Base-by-base conservation (phyloP, 768 basidiomycete genomes). In the Guyanaporus albipodus region DNA sequence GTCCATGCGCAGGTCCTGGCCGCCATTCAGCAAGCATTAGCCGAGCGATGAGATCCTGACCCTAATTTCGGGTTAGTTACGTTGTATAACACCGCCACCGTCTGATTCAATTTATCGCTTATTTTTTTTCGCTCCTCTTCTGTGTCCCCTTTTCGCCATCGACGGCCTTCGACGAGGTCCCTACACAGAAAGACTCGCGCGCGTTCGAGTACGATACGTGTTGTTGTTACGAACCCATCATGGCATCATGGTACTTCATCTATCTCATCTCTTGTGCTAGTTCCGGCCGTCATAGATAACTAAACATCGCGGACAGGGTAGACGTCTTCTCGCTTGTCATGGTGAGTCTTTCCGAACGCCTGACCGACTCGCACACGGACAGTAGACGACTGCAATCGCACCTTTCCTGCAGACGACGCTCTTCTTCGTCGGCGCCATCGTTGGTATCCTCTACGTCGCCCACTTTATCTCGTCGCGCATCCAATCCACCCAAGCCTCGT, bases 1-100 rank as follows among this genome's bases (percentile, higher is more conserved):
- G 73, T 84, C 3, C 91, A 96, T 54, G 59, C 70, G 0, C 71
- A 72, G 23, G 83, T 93, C 2, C 68, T 97, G 14, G 78, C 75
- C 38, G 91, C 91, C 0, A 80, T 97, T 6, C 78, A 82, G 66
- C 70, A 75, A 53, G 86, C 83, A 2, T 54, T 65, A 39, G 62
- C 63, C 21, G 69, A 46, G 28, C n/a, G 8, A 8, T 10, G 14
- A 2, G 31, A n/a, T 32, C 6, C n/a, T 29, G n/a, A 29, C 35
- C 32, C 22, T 39, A 48, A 49, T 7, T 15, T 21, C 17, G 42
- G 42, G 22, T 22, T 33, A n/a, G n/a, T n/a, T n/a, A n/a, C n/a
- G n/a, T n/a, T n/a, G n/a, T n/a, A n/a, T n/a, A n/a, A n/a, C n/a
- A n/a, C n/a, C n/a, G n/a, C n/a, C n/a, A n/a, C n/a, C n/a, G n/a